Conservation (phyloP, 1,139 yeast genomes). For the Geotrichum armillariae region DNA sequence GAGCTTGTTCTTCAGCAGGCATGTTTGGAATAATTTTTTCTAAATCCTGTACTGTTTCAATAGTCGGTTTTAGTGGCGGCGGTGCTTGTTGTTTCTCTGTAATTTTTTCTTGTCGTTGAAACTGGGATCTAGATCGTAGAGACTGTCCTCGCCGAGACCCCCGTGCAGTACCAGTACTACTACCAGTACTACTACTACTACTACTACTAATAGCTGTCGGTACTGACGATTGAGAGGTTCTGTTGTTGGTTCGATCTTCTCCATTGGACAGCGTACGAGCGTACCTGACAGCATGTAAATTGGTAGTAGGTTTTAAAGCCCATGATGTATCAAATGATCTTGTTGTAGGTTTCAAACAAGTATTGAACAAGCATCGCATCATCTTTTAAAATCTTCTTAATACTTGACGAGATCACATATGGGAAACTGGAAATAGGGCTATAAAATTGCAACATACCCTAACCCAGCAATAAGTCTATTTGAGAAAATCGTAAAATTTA, state of each 20-base stretch:
- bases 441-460: no score
- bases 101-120: not conserved
- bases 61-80: not conserved
- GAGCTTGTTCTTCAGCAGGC: constrained; percentile 18
- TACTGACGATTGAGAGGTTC: not conserved
- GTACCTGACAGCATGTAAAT: not conserved
- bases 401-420: not conserved
- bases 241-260: constrained; percentile 1
- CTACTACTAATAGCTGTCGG: not conserved
- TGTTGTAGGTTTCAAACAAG: not conserved
- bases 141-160: constrained; percentile 3
- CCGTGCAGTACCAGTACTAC: not conserved
- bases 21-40: constrained; percentile 16
- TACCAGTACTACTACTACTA: not conserved
- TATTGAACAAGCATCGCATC: constrained; percentile 8
- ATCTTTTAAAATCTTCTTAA: not conserved
- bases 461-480: not conserved
- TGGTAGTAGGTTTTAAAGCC: not conserved
- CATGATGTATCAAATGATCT: not conserved
- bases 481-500: not conserved
- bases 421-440: no score
- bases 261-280: constrained; percentile 10
- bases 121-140: constrained; percentile 2
- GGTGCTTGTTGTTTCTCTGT: not conserved
- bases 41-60: constrained; percentile 15